A percentile compares a stretch with the other conserved stretches of the same genome.
These are phyloP conservation scores for Scutellaria galericulata DNA, from an alignment of 257 asterid species.

Conservation along the genomic window DNA sequence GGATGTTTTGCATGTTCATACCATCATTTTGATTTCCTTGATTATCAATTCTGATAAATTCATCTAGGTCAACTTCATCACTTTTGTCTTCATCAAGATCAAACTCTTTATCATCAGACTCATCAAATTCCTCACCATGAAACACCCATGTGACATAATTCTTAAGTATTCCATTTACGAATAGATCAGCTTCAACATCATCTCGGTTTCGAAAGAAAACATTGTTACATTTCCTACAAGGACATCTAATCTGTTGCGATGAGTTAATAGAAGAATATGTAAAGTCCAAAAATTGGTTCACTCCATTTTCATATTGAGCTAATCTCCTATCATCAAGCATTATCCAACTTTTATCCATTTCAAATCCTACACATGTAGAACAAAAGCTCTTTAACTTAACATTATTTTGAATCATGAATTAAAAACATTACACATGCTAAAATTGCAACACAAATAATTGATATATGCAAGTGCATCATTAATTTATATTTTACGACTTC, in stretches of 20 bases:
- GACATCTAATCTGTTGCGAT: background rate
- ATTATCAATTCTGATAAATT: background rate
- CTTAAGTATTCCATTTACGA: background rate
- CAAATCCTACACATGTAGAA: background rate
- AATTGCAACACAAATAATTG: too few species aligned
- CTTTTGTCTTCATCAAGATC: background rate
- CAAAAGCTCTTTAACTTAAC: too few species aligned
- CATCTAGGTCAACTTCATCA: background rate
- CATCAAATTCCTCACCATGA: background rate
- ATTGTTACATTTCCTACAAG: background rate
- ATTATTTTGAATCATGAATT: too few species aligned
- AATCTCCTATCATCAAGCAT: background rate
- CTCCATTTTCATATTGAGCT: background rate
- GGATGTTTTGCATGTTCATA: constrained; percentile 3
- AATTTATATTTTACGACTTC: too few species aligned
- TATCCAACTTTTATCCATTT: constrained; percentile 6
- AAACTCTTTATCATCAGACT: background rate
- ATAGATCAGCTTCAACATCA: background rate
- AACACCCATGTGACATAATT: background rate
- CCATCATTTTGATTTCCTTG: background rate
- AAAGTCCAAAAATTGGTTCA: background rate
- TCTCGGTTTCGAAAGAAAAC: background rate
- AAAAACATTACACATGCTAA: too few species aligned
- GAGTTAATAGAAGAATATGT: background rate
- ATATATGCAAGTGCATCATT: too few species aligned